Conservation (phyloP, 768 basidiomycete species). For the Russula sp. region DNA sequence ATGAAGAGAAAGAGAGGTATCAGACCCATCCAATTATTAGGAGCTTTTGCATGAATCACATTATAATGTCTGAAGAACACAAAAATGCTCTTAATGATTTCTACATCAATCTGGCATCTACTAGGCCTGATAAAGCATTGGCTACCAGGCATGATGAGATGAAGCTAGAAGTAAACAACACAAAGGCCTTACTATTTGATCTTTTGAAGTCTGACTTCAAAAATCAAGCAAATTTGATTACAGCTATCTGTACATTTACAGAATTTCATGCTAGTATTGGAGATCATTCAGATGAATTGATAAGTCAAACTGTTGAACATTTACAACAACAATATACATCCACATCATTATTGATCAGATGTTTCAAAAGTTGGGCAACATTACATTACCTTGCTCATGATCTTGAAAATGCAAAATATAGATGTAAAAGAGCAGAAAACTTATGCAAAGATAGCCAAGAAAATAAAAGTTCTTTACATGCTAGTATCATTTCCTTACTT, state of each 20-base stretch:
- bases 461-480: neutral
- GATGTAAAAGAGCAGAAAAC: neutral
- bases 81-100: neutral
- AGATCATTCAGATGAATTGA: neutral
- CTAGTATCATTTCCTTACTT: neutral
- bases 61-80: neutral
- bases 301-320: neutral
- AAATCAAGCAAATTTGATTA: neutral
- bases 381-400: neutral
- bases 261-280: neutral
- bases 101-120: neutral
- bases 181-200: neutral
- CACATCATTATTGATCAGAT: neutral
- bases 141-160: neutral
- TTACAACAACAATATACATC: neutral
- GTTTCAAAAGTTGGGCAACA: neutral
- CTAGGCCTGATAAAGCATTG: neutral
- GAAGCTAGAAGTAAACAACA: neutral
- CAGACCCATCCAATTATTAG: constrained; percentile 1
- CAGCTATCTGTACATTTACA: neutral
- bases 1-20: neutral
- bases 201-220: neutral
- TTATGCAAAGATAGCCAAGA: neutral
- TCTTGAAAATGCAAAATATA: neutral
- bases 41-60: neutral